Percentiles rank a stretch among this genome's conserved stretches.
These are phyloP conservation scores for Diplodia corticola DNA, from an alignment of 2,329 filamentous ascomycete species.

Conservation along the genomic window DNA sequence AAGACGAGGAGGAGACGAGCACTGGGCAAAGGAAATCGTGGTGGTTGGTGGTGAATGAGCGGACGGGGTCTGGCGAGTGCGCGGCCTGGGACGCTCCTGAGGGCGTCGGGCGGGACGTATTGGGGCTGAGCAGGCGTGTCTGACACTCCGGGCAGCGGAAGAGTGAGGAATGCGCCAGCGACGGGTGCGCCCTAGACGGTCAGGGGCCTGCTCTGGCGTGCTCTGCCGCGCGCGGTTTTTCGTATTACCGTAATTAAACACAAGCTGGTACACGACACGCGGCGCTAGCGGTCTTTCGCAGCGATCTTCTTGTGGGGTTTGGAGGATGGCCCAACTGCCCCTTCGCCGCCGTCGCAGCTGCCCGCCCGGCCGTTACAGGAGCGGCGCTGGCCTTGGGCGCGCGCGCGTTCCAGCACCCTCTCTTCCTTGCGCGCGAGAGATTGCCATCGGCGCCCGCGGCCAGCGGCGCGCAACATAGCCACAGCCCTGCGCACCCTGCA, in stretches of 20 bases:
- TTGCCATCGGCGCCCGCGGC: slow-evolving; percentile 15
- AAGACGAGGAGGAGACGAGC: not conserved
- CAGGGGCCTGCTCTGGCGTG: slow-evolving; percentile 19
- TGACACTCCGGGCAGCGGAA: slow-evolving; percentile 16
- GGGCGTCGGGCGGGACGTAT: slow-evolving; percentile 14
- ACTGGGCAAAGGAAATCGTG: slow-evolving; percentile 13
- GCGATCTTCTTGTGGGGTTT: slow-evolving; percentile 21
- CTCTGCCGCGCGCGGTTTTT: slow-evolving; percentile 12
- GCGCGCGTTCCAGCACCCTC: not conserved
- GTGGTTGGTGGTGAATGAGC: slow-evolving; percentile 14
- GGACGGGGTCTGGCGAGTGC: slow-evolving; percentile 1
- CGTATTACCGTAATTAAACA: slow-evolving; percentile 21
- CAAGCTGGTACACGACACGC: slow-evolving; percentile 15
- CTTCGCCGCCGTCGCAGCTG: slow-evolving; percentile 7
- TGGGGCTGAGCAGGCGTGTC: slow-evolving; percentile 23
- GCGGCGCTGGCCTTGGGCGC: not conserved
- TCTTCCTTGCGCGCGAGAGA: slow-evolving; percentile 19
- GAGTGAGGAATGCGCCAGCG: slow-evolving; percentile 18
- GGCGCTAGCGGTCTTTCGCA: slow-evolving; percentile 17
- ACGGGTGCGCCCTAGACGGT: slow-evolving; percentile 12
- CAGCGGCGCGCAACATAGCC: slow-evolving; percentile 18
- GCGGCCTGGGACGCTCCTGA: slow-evolving; percentile 19
- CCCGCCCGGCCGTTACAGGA: slow-evolving; percentile 17
- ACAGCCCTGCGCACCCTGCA: slow-evolving; percentile 17
- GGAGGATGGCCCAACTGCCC: slow-evolving; percentile 2